Evolutionary conservation across 208 protist genomes (phyloP), one percentile per base, ranked within the genome.

Genomic region (Leishmania guyanensis): DNA sequence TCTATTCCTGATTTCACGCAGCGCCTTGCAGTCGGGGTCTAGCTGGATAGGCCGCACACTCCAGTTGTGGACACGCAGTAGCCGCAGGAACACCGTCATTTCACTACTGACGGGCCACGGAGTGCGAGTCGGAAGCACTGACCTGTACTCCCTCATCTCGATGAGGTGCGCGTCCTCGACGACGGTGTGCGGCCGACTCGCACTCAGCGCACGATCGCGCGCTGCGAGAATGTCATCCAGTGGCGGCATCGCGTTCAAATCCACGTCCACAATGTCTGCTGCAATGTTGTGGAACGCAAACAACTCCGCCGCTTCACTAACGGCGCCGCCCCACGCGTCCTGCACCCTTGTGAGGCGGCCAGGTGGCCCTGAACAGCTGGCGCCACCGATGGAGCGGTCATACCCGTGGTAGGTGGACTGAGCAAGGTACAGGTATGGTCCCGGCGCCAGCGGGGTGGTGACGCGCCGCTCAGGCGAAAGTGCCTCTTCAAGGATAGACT

Each of bases 31-130:
- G 77, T 87, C 74, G 2, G 71, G 51, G 26, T 79, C 58, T 20
- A 92, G 81, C 17, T 77, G 73, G 26, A 89, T 74, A 33, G 77
- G 60, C 39, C 86, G 85, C 72, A 95, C 82, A 46, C 76, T 80
- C 92, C 94, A 97, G 83, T 97, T 97, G 66, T 97, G 92, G 54
- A 97, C 90, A 8, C 92, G 90, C 64, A 97, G 78, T 43, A 88
- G 79, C 9, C 93, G 90, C 83, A 97, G 68, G 82, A 97, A 97
- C 1, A 81, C 26, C 10, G 93, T 95, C 93, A 97, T 97, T 36
- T 94, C 90, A 36, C 88, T 89, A 39, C 72, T 87, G 26, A 48
- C 53, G 10, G 87, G 82, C 76, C 81, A 82, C 69, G 62, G 20
- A 60, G 20, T 75, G 33, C 75, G 82, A 3, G 80, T 78, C 62